phyloP scores from a whole-genome alignment of 371 early-diverging fungal genomes.

The Parasitella parasitica region DNA sequence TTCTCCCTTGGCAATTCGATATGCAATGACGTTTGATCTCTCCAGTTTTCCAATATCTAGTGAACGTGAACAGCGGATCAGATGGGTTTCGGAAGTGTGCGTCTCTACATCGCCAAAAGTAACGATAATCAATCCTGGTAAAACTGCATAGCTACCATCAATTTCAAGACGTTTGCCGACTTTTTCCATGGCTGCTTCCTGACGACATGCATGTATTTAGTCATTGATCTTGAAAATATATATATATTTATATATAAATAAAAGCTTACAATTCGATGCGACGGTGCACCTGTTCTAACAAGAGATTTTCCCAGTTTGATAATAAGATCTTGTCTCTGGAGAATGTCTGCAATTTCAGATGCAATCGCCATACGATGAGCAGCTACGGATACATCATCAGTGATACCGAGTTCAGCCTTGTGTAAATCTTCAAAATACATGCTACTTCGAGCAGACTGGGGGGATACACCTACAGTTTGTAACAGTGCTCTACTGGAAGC shows the following conservation, averaged over 20 bases:
- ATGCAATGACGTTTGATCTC: conserved; percentile 55
- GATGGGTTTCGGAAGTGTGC: conserved; percentile 72
- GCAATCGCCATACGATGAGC: conserved; percentile 32
- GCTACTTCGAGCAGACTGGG: conserved; percentile 23
- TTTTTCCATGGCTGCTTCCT: conserved; percentile 64
- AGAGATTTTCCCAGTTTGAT: conserved; percentile 67
- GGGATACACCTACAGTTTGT: conserved; percentile 17
- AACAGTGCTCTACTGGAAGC: conserved; percentile 22
- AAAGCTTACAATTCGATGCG: conserved; percentile 66
- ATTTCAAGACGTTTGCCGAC: conserved; percentile 59
- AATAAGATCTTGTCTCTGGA: conserved; percentile 69
- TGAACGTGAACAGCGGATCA: conserved; percentile 56
- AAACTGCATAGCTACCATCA: conserved; percentile 56
- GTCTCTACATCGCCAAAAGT: conserved; percentile 73
- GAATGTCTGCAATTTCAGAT: conserved; percentile 49
- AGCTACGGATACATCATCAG: conserved; percentile 17
- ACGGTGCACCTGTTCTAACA: conserved; percentile 73
- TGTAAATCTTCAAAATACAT: conserved; percentile 26
- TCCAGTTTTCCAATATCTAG: conserved; percentile 66
- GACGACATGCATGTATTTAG: not conserved
- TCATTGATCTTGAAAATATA: not conserved
- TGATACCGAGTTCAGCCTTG: conserved; percentile 27
- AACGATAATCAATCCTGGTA: conserved; percentile 70
- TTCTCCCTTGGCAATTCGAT: conserved; percentile 46
- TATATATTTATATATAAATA: too few species aligned